phyloP scores from a whole-genome alignment of 1,139 yeast species.

The Saccharomycopsis crataegensis region DNA sequence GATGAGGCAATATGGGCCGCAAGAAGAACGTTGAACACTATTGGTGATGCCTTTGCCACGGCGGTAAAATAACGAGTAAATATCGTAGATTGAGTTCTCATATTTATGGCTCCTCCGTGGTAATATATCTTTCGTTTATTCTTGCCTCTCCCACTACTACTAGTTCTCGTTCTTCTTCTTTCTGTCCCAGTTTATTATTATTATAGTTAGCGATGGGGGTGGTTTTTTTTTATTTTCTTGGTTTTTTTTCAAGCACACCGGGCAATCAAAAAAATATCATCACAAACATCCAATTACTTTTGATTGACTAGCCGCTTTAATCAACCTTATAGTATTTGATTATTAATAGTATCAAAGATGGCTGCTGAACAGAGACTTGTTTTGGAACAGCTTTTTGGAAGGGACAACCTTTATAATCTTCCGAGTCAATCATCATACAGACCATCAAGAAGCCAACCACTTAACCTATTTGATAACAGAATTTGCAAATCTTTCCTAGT shows the following conservation, averaged over 20 bases:
- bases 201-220: not conserved
- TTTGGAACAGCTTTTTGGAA: slow-evolving; percentile 18
- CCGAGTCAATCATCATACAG: not conserved
- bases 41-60: not conserved
- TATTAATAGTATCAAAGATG: slow-evolving; percentile 2
- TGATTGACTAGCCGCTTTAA: no score
- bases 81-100: no score
- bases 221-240: not conserved
- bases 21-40: not conserved
- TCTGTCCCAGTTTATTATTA: not conserved
- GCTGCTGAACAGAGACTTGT: slow-evolving; percentile 19
- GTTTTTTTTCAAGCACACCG: not conserved
- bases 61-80: no score
- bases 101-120: no score
- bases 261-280: not conserved
- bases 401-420: slow-evolving; percentile 7
- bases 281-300: not conserved
- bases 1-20: slow-evolving; percentile 35
- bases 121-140: no score
- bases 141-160: no score
- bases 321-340: not conserved
- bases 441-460: slow-evolving; percentile 1
- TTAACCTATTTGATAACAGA: slow-evolving; percentile 48
- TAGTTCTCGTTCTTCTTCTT: not conserved
- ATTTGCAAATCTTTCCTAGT: slow-evolving; percentile 78